Evolutionary conservation across 2,329 filamentous ascomycete genomes (phyloP).

Genomic region (Stemphylium vesicarium): DNA sequence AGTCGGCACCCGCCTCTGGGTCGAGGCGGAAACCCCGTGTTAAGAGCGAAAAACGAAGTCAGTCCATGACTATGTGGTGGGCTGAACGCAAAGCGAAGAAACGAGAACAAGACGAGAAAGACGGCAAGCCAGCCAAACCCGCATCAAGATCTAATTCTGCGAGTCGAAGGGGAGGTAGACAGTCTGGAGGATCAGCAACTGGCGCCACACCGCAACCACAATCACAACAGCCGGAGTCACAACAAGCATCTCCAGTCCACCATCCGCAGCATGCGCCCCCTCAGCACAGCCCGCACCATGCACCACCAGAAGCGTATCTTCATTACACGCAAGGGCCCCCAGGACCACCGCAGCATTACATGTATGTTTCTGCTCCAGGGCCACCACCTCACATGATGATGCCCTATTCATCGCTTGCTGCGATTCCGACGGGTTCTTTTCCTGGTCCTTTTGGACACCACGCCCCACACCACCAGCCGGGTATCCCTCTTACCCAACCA

Average conservation of each 20-base stretch:
- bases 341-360: conserved; percentile 28
- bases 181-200: conserved; percentile 25
- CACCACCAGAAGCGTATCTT: conserved; percentile 29
- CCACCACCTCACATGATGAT: conserved; percentile 34
- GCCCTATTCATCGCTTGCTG: conserved; percentile 37
- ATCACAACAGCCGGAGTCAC: conserved; percentile 18
- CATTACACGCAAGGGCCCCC: conserved; percentile 25
- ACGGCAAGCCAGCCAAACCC: conserved; percentile 27
- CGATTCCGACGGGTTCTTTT: conserved; percentile 30
- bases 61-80: conserved; percentile 57
- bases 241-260: conserved; percentile 25
- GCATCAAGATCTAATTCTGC: conserved; percentile 36
- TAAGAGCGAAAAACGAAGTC: conserved; percentile 53
- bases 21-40: conserved; percentile 47
- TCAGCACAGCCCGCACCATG: conserved; percentile 26
- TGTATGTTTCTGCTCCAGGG: conserved; percentile 24
- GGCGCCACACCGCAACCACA: conserved; percentile 25
- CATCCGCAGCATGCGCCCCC: conserved; percentile 12
- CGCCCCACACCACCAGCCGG: conserved; percentile 20
- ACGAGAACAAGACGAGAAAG: conserved; percentile 42
- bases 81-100: conserved; percentile 51
- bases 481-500: conserved; percentile 15
- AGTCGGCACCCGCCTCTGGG: conserved; percentile 32
- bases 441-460: conserved; percentile 13
- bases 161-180: conserved; percentile 29